These are phyloP conservation scores for Fusarium drepaniforme DNA, from an alignment of 2,329 filamentous ascomycete genomes.

Conservation along the genomic window DNA sequence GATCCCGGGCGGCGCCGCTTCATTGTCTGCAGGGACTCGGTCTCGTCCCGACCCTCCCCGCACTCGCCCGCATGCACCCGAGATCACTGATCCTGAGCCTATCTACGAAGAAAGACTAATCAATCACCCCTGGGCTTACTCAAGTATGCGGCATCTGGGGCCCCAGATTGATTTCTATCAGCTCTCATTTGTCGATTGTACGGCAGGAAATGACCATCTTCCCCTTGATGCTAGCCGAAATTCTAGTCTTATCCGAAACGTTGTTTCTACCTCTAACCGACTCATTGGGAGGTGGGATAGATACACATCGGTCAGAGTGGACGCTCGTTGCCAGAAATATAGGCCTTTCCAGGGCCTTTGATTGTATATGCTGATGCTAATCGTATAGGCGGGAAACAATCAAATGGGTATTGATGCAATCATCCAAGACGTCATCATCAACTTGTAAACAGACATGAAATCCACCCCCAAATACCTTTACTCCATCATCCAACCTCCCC, in stretches of 20 bases:
- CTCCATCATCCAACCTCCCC: conserved; percentile 12
- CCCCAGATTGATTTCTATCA: background rate
- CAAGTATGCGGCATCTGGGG: background rate
- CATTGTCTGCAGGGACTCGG: conserved; percentile 34
- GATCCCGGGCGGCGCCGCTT: conserved; percentile 20
- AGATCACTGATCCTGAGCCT: conserved; percentile 9
- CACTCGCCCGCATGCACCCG: conserved; percentile 10
- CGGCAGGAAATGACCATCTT: background rate
- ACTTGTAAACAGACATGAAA: conserved; percentile 22
- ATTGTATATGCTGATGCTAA: conserved; percentile 14
- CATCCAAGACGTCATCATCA: conserved; percentile 35
- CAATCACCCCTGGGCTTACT: background rate
- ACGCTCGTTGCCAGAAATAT: background rate
- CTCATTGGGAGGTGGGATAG: background rate
- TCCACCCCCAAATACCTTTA: conserved; percentile 21
- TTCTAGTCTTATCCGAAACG: background rate
- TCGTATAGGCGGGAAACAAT: conserved; percentile 23
- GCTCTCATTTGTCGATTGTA: background rate
- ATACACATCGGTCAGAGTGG: background rate
- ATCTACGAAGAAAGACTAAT: background rate
- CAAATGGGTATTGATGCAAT: conserved; percentile 41
- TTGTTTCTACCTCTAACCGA: background rate
- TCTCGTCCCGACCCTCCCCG: conserved; percentile 8
- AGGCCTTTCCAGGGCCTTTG: background rate
- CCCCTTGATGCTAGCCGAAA: background rate